Evolutionary conservation across 176 grass and related monocot genomes (phyloP).

Genomic region (Carex kokanica): DNA sequence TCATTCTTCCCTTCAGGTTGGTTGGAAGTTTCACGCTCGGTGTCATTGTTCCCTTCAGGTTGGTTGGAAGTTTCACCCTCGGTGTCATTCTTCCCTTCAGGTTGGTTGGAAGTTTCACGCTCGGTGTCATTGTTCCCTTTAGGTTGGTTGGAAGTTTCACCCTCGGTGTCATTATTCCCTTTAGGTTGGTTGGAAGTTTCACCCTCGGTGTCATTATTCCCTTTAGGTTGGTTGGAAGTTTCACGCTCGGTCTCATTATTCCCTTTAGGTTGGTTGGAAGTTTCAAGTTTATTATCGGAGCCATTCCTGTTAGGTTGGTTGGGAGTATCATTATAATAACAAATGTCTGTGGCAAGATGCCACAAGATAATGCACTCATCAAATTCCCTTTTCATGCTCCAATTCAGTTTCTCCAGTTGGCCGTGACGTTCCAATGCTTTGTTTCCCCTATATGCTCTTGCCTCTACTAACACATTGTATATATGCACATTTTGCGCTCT

Average conservation of each 20-base stretch:
- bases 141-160: no score
- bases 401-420: background rate
- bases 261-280: background rate
- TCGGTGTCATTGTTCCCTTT: no score
- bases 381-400: slow-evolving; percentile 5
- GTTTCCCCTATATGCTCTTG: background rate
- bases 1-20: no score
- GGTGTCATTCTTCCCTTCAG: no score
- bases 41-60: no score
- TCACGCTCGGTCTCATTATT: background rate
- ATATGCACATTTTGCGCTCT: background rate
- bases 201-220: no score
- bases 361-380: slow-evolving; percentile 34
- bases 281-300: background rate
- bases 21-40: no score
- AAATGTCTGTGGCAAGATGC: slow-evolving; percentile 38
- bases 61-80: no score
- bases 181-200: no score
- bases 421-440: background rate
- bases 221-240: background rate
- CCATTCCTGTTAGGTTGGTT: background rate
- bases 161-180: no score
- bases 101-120: no score
- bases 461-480: background rate
- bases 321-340: background rate